Evolutionary conservation across 805 yeast genomes (phyloP).

Genomic region (Starmera amethionina): DNA sequence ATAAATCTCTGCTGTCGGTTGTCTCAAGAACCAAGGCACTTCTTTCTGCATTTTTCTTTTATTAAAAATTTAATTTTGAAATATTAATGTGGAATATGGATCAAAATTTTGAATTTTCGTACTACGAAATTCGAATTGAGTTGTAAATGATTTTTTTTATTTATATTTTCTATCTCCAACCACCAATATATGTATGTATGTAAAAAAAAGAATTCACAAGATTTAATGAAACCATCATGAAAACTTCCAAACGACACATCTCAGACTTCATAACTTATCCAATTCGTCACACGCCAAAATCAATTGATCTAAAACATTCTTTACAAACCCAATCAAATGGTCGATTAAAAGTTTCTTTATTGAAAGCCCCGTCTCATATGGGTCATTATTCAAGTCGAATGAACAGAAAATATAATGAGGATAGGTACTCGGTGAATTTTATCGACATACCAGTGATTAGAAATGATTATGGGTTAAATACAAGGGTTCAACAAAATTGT

Average conservation of each 20-base stretch:
- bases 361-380: constrained; percentile 48
- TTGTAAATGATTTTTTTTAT: too few species aligned
- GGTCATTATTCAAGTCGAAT: constrained; percentile 78
- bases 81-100: too few species aligned
- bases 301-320: constrained; percentile 6
- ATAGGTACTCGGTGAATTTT: constrained; percentile 59
- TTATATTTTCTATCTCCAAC: too few species aligned
- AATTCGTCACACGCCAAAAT: constrained; percentile 2
- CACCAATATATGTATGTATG: too few species aligned
- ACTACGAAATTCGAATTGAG: too few species aligned
- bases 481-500: constrained; percentile 20
- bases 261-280: neutral
- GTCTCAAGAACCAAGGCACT: neutral
- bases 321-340: constrained; percentile 4
- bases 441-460: constrained; percentile 32
- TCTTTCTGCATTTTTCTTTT: too few species aligned
- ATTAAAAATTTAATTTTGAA: too few species aligned
- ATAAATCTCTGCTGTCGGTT: constrained; percentile 3
- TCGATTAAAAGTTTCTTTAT: constrained; percentile 15
- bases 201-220: too few species aligned
- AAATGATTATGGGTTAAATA: constrained; percentile 16
- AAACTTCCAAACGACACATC: neutral
- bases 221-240: too few species aligned
- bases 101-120: too few species aligned
- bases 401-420: constrained; percentile 75